Base-by-base conservation (phyloP, 1,284 basidiomycete genomes). In the Papiliotrema laurentii region DNA sequence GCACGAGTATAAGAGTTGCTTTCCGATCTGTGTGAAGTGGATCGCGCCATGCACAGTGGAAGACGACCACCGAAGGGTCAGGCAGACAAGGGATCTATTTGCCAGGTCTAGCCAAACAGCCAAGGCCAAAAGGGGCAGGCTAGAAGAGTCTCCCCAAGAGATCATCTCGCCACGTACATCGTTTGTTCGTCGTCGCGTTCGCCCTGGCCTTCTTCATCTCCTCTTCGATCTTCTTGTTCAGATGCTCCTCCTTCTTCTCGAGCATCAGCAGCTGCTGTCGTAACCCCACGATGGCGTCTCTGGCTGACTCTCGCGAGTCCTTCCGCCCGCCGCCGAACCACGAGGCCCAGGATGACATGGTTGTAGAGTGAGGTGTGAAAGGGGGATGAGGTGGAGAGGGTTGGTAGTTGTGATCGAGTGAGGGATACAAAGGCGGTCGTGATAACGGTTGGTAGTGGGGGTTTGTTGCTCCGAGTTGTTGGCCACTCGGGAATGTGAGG, bases 221-320 rank as follows among this genome's bases (percentile, higher is more conserved):
- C 55, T 97, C 92, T 36, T 96, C 91, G 62, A 98, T 91, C 84
- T 96, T 93, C 81, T 89, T 92, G 79, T 88, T 85, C 58, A 97
- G 78, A 75, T 89, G 81, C 75, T 97, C 93, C 78, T 98, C 96
- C 80, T 97, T 97, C 89, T 97, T 99, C 81, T 97, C 92, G 61
- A 98, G 85, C 84, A 97, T 87, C 74, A 93, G 83, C 55, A 93
- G 80, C 70, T 92, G 87, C 74, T 90, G 84, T 63, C 91, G 81
- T 61, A 94, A 79, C 28, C 77, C 79, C 53, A 94, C 86, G 70
- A 94, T 94, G 41, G 91, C 87, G 69, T 91, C 87, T 61, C 89
- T 80, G 30, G 89, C 84, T 30, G 82, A 78, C 72, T 85, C 82
- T 71, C 87, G 87, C 28, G 86, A 78, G 70, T 92, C 87, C 68